Base-by-base conservation (phyloP, 371 early-diverging fungal genomes). In the Apophysomyces sp. region DNA sequence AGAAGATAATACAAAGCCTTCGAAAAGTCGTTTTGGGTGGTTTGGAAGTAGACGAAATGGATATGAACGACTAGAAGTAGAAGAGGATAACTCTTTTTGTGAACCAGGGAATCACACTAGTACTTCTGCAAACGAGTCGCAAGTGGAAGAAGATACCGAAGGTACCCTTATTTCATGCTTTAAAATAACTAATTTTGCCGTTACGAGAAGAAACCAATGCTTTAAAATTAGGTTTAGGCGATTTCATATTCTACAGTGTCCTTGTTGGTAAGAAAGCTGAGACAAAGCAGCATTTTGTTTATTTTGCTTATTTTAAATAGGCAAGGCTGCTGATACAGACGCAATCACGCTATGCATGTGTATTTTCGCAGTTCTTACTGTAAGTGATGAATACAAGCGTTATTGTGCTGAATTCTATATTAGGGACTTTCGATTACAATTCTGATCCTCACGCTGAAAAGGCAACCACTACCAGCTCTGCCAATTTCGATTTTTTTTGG, bases 211-310 rank as follows among this genome's bases (percentile, higher is more conserved):
- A 61, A 9, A 31, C 58, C 55, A 65, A 65, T 27, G 61, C 62
- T 27, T 61, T 68, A 30, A 68, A 68, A 44, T 37, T 68, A 4
- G 69, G 69, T 13, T 34, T 68, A 12, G 69, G 61, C 4, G 69
- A 65, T 52, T 68, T 68, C 40, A 68, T 68, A 11, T 68, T 68
- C 34, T 69, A 69, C 21, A 66, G 69, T 31, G 62, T 62, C 0
- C 53, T 69, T n/a, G 26, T 55, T 55, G 55, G 55, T 15, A 69
- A 58, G 37, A 59, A 62, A 21, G 52, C 65, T 1, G 52, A 31
- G 16, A 60, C 69, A 6, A 7, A n/a, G 13, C 2, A 27, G 24
- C 15, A 13, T 12, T 21, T 21, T 52, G 21, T 52, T 29, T 4
- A 52, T 15, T 11, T 52, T 4, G 5, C 11, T 27, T 18, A 13